Base-by-base conservation (phyloP, 108 stramenopile genomes). In the Conticribra guillardii region DNA sequence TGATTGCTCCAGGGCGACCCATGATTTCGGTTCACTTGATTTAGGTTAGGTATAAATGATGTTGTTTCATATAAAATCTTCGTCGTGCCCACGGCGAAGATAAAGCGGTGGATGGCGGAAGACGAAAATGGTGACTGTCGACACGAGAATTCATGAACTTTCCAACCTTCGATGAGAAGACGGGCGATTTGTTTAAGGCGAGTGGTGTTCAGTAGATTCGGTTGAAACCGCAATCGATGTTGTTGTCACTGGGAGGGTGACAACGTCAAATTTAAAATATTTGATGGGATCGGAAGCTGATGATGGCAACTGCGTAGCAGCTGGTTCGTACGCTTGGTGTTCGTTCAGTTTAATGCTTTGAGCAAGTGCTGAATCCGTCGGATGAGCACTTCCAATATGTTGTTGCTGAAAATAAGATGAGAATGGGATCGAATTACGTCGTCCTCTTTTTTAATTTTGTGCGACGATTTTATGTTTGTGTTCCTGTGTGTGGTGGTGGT, bases 1-100 rank as follows among this genome's bases (percentile, higher is more conserved):
- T 91, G 54, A 92, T 68, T 49, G 85, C 81, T 70, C 91, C 89
- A 80, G 87, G 85, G 41, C 86, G 86, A 72, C 84, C 80, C 85
- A 85, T 93, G 79, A 21, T 69, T 16, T 32, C 62, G 54, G 61
- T 32, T 62, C 48, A 21, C 64, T 64, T 56, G 41, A 45, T 68
- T 60, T 60, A 24, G 8, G 18, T 17, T 1, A 29, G 57, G 31
- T 16, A 63, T 77, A 64, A 69, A 50, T 26, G n/a, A n/a, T n/a
- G 69, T 58, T 21, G 68, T 58, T 21, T 58, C 76, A 77, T 69
- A 57, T 18, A 69, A 46, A 11, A 67, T 73, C 69, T 71, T 53
- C 60, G 69, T 71, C 63, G 63, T 51, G 24, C 55, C 37, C 23
- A 56, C 21, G 41, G 60, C 64, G 73, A 74, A 66, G 69, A 51